phyloP scores from a whole-genome alignment of 1,284 basidiomycete genomes.

The Pholiota adiposa region DNA sequence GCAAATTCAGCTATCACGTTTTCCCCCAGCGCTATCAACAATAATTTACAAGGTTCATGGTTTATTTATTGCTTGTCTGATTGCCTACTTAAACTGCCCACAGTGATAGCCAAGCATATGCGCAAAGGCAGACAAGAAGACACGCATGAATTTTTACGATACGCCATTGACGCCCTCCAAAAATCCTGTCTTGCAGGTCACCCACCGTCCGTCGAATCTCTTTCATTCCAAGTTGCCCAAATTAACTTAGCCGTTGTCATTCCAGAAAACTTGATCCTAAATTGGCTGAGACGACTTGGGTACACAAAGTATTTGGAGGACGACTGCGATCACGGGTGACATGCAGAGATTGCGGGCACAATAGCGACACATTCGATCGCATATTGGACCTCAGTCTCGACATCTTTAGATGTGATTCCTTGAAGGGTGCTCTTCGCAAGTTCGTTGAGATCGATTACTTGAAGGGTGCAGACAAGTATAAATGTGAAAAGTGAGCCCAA shows the following conservation, averaged over 20 bases:
- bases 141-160: slow-evolving; percentile 97
- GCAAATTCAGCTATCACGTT: slow-evolving; percentile 46
- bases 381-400: slow-evolving; percentile 94
- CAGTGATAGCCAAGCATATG: slow-evolving; percentile 93
- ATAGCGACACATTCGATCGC: slow-evolving; percentile 96
- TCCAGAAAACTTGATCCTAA: slow-evolving; percentile 78
- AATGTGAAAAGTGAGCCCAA: slow-evolving; percentile 91
- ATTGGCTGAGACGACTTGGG: slow-evolving; percentile 89
- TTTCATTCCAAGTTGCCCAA: background rate
- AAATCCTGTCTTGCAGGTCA: slow-evolving; percentile 79
- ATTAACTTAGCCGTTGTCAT: slow-evolving; percentile 14
- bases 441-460: slow-evolving; percentile 87
- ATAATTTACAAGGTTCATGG: slow-evolving; percentile 69
- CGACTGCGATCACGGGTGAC: slow-evolving; percentile 90
- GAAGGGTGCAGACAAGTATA: slow-evolving; percentile 94
- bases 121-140: slow-evolving; percentile 95
- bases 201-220: slow-evolving; percentile 58
- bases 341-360: slow-evolving; percentile 84
- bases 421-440: slow-evolving; percentile 81
- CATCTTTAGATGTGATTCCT: slow-evolving; percentile 64
- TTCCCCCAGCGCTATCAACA: slow-evolving; percentile 65
- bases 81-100: slow-evolving; percentile 2
- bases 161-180: slow-evolving; percentile 91
- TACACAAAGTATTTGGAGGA: slow-evolving; percentile 95
- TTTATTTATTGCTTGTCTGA: background rate